Evolutionary conservation across 2,329 filamentous ascomycete species (phyloP).

Genomic region (Periconia macrospinosa): DNA sequence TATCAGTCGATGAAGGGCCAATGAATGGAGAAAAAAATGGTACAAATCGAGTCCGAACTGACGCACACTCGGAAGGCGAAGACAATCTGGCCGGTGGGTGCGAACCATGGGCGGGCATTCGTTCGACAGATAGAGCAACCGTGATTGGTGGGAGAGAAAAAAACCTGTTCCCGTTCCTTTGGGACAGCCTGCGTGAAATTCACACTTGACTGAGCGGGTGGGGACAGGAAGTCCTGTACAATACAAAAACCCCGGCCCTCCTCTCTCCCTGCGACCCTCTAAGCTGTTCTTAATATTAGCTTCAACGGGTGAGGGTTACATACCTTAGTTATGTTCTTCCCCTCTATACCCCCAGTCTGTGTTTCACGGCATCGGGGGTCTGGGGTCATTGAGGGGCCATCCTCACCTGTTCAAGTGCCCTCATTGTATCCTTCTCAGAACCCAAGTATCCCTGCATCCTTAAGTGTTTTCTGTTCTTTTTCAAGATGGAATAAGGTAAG

Average conservation of each 20-base stretch:
- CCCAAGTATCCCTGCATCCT: not conserved
- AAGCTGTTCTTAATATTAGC: slow-evolving; percentile 4
- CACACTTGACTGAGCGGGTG: slow-evolving; percentile 8
- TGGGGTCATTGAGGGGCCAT: slow-evolving; percentile 4
- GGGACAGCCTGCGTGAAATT: slow-evolving; percentile 7
- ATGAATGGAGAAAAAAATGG: not conserved
- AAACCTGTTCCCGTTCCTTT: slow-evolving; percentile 1
- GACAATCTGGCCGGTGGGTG: not conserved
- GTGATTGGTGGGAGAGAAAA: not conserved
- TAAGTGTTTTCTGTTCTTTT: not conserved
- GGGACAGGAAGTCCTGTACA: slow-evolving; percentile 5
- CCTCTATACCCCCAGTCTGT: not conserved
- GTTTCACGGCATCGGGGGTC: not conserved
- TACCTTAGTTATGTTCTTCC: not conserved
- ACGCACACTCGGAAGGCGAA: not conserved
- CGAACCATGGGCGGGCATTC: not conserved
- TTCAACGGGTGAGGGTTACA: not conserved
- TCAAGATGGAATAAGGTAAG: not conserved
- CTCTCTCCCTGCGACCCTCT: not conserved
- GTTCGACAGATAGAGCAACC: not conserved
- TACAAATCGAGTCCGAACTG: not conserved
- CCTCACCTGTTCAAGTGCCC: slow-evolving; percentile 4
- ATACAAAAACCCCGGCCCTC: slow-evolving; percentile 7
- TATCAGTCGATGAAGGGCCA: not conserved
- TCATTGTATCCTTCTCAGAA: slow-evolving; percentile 4